Conservation (phyloP, 139 green algal species). For the Zygnema circumcarinatum region DNA sequence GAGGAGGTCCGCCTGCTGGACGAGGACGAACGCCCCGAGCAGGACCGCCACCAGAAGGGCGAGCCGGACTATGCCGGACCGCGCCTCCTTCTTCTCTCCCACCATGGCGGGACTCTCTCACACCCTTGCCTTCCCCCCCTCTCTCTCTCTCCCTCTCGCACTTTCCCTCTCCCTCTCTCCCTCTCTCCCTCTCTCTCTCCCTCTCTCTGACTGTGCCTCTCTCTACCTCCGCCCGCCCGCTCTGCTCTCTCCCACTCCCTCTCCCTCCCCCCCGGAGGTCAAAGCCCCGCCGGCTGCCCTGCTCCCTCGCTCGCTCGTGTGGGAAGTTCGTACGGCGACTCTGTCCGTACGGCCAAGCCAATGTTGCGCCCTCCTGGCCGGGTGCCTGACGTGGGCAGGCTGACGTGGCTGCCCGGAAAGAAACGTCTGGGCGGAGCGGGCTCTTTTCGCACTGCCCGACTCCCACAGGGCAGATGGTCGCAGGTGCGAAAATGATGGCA, state of each 20-base stretch:
- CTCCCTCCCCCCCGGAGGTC: too few species aligned
- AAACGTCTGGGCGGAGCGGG: too few species aligned
- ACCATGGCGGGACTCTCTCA: not conserved
- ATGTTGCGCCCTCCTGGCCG: too few species aligned
- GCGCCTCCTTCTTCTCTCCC: not conserved
- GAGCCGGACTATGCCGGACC: not conserved
- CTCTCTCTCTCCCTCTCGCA: not conserved
- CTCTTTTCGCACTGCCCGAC: too few species aligned
- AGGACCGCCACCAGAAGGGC: not conserved
- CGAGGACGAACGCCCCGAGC: not conserved
- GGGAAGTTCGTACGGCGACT: too few species aligned
- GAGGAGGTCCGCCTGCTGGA: not conserved
- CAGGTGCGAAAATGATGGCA: too few species aligned
- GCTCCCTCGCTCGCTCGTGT: too few species aligned
- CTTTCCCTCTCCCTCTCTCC: not conserved
- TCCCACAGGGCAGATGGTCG: too few species aligned
- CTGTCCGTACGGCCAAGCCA: too few species aligned
- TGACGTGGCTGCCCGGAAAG: too few species aligned
- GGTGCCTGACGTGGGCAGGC: too few species aligned
- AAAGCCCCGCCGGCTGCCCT: too few species aligned
- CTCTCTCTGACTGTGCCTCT: not conserved
- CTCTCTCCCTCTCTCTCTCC: not conserved
- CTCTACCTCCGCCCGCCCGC: not conserved
- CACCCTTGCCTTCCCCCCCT: not conserved
- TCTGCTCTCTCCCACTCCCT: not conserved